A percentile compares a stretch with the other conserved stretches of the same genome.
These are phyloP conservation scores for Aspergillus ochraceoroseus DNA, from an alignment of 2,329 filamentous ascomycete genomes.

Conservation along the genomic window DNA sequence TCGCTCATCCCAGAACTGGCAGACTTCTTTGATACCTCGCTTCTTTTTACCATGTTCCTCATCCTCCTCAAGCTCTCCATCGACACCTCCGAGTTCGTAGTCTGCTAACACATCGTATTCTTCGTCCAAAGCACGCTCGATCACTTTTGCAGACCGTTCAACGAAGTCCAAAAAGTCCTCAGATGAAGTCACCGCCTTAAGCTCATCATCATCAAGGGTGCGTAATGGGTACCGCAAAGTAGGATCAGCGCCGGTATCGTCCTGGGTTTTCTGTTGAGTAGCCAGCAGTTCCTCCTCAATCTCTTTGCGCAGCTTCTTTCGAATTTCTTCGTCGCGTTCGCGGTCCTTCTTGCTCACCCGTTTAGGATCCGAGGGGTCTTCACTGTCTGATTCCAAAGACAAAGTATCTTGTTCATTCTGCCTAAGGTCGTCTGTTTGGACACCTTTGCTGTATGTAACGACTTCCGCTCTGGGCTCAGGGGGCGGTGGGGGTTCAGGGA, in stretches of 20 bases:
- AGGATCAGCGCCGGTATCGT: constrained; percentile 39
- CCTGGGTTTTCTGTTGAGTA: constrained; percentile 48
- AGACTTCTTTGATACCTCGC: constrained; percentile 64
- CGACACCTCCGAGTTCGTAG: constrained; percentile 73
- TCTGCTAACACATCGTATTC: constrained; percentile 95
- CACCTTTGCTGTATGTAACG: constrained; percentile 94
- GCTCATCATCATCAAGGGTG: constrained; percentile 74
- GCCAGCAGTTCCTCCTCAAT: constrained; percentile 88
- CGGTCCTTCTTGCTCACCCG: constrained; percentile 71
- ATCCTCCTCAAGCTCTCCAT: constrained; percentile 74
- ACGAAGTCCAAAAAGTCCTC: constrained; percentile 94
- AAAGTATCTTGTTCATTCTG: constrained; percentile 50
- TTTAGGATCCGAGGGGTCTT: constrained; percentile 55
- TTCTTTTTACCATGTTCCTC: constrained; percentile 51
- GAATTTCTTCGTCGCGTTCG: constrained; percentile 81
- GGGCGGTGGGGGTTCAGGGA: constrained; percentile 67
- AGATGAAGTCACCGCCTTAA: constrained; percentile 83
- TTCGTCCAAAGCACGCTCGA: constrained; percentile 89
- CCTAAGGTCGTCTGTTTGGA: constrained; percentile 78
- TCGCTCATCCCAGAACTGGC: constrained; percentile 89
- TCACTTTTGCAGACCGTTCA: constrained; percentile 91
- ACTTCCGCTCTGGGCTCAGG: constrained; percentile 59
- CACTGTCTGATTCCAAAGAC: constrained; percentile 59
- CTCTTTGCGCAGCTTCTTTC: constrained; percentile 76
- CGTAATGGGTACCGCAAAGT: constrained; percentile 66